Evolutionary conservation across 352 stramenopile genomes (phyloP).

Genomic region (Peronospora belbahrii): DNA sequence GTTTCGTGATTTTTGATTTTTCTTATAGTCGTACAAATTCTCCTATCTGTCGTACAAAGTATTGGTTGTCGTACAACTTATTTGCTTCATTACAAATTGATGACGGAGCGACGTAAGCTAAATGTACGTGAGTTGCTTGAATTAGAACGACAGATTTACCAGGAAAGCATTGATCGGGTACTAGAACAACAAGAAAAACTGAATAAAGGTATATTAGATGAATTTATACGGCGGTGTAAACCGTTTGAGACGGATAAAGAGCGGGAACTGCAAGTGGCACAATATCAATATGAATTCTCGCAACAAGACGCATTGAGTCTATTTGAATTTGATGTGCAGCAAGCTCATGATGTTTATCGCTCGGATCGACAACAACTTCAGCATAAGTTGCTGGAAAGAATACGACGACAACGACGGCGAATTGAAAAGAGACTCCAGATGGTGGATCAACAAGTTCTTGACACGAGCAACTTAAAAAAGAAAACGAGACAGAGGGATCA

Average conservation of each 20-base stretch:
- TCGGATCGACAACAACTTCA: slow-evolving; percentile 42
- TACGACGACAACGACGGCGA: slow-evolving; percentile 38
- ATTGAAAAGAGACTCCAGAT: slow-evolving; percentile 56
- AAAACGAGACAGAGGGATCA: background rate
- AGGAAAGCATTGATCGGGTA: slow-evolving; percentile 75
- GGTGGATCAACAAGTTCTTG: slow-evolving; percentile 38
- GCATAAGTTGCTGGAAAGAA: slow-evolving; percentile 28
- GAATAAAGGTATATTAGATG: slow-evolving; percentile 36
- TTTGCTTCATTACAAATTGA: background rate
- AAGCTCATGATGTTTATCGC: slow-evolving; percentile 48
- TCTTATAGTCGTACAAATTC: too few relatives aligned
- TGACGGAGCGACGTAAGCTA: slow-evolving; percentile 14
- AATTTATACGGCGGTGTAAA: slow-evolving; percentile 49
- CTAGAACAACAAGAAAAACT: slow-evolving; percentile 43
- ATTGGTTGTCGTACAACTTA: too few relatives aligned
- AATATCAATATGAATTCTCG: slow-evolving; percentile 45
- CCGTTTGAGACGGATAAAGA: slow-evolving; percentile 53
- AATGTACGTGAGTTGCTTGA: slow-evolving; percentile 71
- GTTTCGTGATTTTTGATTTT: background rate
- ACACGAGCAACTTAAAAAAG: slow-evolving; percentile 11
- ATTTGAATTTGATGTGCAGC: slow-evolving; percentile 69
- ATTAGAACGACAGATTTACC: slow-evolving; percentile 73
- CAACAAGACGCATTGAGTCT: slow-evolving; percentile 48
- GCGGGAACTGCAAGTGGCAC: slow-evolving; percentile 38
- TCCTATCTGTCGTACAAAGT: too few relatives aligned